Base-by-base conservation (phyloP, 106 monocot genomes). In the Dioscorea zingiberensis region DNA sequence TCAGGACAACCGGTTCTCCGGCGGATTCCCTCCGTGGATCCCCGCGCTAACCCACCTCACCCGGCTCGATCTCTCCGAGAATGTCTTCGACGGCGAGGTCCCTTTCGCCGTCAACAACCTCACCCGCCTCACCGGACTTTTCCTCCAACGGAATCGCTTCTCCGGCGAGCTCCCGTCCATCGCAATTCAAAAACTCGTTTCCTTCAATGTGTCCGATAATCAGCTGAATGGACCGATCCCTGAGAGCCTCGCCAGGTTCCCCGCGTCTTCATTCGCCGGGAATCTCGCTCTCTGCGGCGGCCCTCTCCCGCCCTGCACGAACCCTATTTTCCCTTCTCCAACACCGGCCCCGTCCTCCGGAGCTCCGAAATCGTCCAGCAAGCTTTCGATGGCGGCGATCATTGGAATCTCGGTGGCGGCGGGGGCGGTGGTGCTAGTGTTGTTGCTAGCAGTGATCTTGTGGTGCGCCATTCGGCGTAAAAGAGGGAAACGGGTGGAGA, bases 151-250 rank as follows among this genome's bases (percentile, higher is more conserved):
- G 21, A 94, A 94, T 62, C 15, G 47, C 16, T 56, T 94, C 25
- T 30, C 58, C 58, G 58, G 58, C 23, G n/a, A 19, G 58, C 18
- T 58, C n/a, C 58, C 58, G 6, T 13, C 13, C 25, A 13, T 26
- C 7, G 23, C 0, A 7, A 13, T 24, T 17, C 14, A 44, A 7
- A 70, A 67, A 12, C 69, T 95, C 10, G 63, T 7, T 3, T 73
- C 75, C 65, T 89, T 98, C 73, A 92, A 98, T 59, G 88, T 92
- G 18, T 98, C 97, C 5, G 84, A 29, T 69, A 98, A 92, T 65
- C 44, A 74, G 46, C 74, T 98, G 49, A 89, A 74, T 26, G 92
- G 91, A n/a, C 84, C 97, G 18, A 75, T 97, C 30, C 97, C 92
- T 13, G 25, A 1, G 1, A 64, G 60, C 45, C 84, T 97, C 59